These are phyloP conservation scores for Xylaria longipes DNA, from an alignment of 495 filamentous ascomycete genomes.

Conservation along the genomic window DNA sequence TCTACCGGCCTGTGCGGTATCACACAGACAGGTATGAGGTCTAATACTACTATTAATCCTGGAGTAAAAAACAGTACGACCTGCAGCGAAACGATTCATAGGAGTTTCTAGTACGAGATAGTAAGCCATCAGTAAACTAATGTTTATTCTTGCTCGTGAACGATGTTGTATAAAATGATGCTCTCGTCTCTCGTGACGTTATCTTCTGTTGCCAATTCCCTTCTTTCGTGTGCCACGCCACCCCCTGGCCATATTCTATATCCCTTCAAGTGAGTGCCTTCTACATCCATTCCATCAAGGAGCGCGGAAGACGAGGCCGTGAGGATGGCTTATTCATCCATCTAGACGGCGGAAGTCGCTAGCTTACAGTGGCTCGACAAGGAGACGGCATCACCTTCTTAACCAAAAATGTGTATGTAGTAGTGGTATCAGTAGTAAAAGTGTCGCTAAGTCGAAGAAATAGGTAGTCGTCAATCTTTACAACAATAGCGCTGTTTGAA, in stretches of 20 bases:
- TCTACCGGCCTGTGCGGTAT: slow-evolving; percentile 55
- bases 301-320: too few relatives aligned
- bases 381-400: not conserved
- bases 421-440: not conserved
- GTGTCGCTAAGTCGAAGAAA: not conserved
- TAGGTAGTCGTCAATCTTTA: not conserved
- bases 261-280: not conserved
- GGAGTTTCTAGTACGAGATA: not conserved
- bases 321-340: not conserved
- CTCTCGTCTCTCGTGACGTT: not conserved
- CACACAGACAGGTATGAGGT: slow-evolving; percentile 56
- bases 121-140: too few relatives aligned
- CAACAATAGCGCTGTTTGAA: too few relatives aligned
- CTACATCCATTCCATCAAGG: not conserved
- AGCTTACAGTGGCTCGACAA: not conserved
- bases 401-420: not conserved
- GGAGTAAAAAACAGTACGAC: not conserved
- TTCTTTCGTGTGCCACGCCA: not conserved
- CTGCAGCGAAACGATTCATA: not conserved
- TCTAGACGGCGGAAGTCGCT: not conserved
- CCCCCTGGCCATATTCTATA: not conserved
- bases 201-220: not conserved
- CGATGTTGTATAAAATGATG: not conserved
- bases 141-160: not conserved
- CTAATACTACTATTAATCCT: not conserved